phyloP scores from a whole-genome alignment of 2,329 filamentous ascomycete genomes.

The Pseudogymnoascus sp. region DNA sequence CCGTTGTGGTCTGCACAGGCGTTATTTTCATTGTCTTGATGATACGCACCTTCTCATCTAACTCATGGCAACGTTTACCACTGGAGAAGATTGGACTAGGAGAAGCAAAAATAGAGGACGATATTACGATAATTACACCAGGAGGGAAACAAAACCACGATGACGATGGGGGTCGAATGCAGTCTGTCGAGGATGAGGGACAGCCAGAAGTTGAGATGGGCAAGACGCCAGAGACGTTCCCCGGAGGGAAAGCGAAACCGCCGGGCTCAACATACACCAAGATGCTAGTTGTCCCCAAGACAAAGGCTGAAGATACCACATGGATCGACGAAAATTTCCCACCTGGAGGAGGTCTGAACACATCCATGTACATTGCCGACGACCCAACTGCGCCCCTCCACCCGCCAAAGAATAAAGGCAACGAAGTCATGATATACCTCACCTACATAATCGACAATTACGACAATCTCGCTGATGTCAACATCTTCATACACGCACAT shows the following conservation, averaged over 20 bases:
- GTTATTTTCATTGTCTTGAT: background rate
- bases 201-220: background rate
- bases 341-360: constrained; percentile 12
- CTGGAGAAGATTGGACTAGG: constrained; percentile 15
- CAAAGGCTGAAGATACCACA: constrained; percentile 15
- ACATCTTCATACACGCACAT: constrained; percentile 37
- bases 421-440: constrained; percentile 25
- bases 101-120: background rate
- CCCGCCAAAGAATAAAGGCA: constrained; percentile 40
- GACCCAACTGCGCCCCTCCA: constrained; percentile 32
- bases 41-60: background rate
- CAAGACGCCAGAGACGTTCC: constrained; percentile 11
- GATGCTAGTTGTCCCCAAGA: constrained; percentile 19
- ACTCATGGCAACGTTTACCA: constrained; percentile 11
- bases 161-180: background rate
- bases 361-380: constrained; percentile 22
- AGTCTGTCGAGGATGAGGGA: background rate
- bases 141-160: background rate
- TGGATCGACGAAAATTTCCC: constrained; percentile 23
- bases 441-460: constrained; percentile 58
- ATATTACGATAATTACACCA: constrained; percentile 1
- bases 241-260: constrained; percentile 14
- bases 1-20: constrained; percentile 3
- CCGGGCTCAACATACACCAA: constrained; percentile 18
- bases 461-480: constrained; percentile 36